Percentiles rank a stretch among this genome's conserved stretches.
Evolutionary conservation across 73 alveolate genomes (phyloP).

Genomic region (Paramecium tetraurelia): DNA sequence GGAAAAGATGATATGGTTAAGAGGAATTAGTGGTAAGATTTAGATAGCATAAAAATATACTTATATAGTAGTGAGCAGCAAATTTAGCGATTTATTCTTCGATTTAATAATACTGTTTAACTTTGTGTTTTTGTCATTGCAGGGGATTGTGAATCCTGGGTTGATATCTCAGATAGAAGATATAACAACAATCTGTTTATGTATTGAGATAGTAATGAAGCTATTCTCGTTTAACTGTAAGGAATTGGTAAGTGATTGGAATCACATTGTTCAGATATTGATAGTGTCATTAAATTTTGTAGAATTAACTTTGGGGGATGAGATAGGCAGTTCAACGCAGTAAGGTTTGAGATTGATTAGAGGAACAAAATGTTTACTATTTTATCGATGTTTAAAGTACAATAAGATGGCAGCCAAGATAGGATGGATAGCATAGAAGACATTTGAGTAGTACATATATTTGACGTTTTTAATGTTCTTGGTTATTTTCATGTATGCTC

Average conservation of each 20-base stretch:
- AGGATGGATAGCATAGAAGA: constrained; percentile 15
- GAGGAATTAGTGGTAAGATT: background rate
- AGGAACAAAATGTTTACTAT: background rate
- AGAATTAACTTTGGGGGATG: background rate
- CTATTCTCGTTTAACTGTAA: background rate
- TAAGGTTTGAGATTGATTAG: background rate
- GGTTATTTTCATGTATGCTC: background rate
- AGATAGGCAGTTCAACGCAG: background rate
- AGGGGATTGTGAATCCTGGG: background rate
- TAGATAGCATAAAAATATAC: background rate
- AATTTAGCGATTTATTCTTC: background rate
- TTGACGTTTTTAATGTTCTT: background rate
- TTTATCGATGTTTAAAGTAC: constrained; percentile 12
- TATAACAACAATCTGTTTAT: background rate
- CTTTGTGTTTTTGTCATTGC: background rate
- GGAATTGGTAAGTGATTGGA: background rate
- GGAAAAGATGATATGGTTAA: background rate
- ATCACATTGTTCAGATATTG: background rate
- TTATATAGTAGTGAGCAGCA: background rate
- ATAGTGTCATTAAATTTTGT: background rate
- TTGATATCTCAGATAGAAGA: background rate
- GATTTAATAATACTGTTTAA: constrained; percentile 11
- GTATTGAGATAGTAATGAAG: background rate
- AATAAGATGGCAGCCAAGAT: background rate
- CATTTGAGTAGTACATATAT: constrained; percentile 18